A percentile compares a stretch with the other conserved stretches of the same genome.
phyloP scores from a whole-genome alignment of 495 filamentous ascomycete genomes.

The Hypoxylon perforatum region DNA sequence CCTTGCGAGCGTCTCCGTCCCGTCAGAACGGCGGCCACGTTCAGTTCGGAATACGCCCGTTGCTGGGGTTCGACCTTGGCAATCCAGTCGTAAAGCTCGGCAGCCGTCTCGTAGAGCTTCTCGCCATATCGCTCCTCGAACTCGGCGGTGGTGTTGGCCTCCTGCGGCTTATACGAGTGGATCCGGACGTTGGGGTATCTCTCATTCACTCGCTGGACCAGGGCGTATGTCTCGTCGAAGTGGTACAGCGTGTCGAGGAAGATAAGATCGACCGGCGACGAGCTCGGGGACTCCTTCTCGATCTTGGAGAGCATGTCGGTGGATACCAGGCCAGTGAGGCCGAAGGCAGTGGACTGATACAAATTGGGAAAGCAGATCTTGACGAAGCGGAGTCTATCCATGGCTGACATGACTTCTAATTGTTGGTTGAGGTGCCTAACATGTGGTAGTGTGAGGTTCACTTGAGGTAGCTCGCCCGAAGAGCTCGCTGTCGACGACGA shows the following conservation, averaged over 20 bases:
- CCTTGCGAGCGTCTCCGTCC: slow-evolving; percentile 93
- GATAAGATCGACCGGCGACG: slow-evolving; percentile 81
- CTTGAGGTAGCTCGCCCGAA: slow-evolving; percentile 66
- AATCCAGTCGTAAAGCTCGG: slow-evolving; percentile 93
- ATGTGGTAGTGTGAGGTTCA: slow-evolving; percentile 90
- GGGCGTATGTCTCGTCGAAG: slow-evolving; percentile 86
- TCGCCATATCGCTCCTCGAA: slow-evolving; percentile 85
- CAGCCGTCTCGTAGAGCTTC: slow-evolving; percentile 84
- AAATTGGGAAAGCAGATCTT: slow-evolving; percentile 88
- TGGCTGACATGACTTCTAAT: slow-evolving; percentile 77
- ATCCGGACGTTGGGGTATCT: slow-evolving; percentile 81
- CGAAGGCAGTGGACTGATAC: slow-evolving; percentile 97
- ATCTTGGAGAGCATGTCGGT: slow-evolving; percentile 95
- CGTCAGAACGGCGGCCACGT: slow-evolving; percentile 93
- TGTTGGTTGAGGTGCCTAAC: slow-evolving; percentile 90
- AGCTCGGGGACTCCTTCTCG: slow-evolving; percentile 70
- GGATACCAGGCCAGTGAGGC: slow-evolving; percentile 91
- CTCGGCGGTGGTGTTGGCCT: slow-evolving; percentile 72
- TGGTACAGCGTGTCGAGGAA: slow-evolving; percentile 98
- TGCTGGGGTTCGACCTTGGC: slow-evolving; percentile 98
- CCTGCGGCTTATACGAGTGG: slow-evolving; percentile 89
- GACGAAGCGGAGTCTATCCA: slow-evolving; percentile 92
- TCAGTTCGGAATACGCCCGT: slow-evolving; percentile 87
- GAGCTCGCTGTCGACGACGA: slow-evolving; percentile 70
- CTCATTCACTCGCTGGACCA: slow-evolving; percentile 80